Percentiles rank a stretch among this genome's conserved stretches.
Evolutionary conservation across 1,284 basidiomycete genomes (phyloP).

Genomic region (Schizophyllum amplum): DNA sequence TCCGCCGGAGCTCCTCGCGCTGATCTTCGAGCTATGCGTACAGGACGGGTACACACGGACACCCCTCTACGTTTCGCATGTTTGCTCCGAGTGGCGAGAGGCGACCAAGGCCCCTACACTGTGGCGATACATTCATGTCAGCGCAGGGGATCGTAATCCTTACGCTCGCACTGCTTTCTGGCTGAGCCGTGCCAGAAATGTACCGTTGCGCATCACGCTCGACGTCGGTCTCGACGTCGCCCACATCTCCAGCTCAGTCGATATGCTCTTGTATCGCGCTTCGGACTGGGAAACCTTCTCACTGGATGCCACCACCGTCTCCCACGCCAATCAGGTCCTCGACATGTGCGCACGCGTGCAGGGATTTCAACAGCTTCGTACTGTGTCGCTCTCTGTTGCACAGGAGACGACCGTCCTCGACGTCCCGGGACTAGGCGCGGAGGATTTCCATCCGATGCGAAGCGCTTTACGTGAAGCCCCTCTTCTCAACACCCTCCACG

Average conservation of each 20-base stretch:
- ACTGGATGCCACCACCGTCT: slow-evolving; percentile 29
- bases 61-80: slow-evolving; percentile 48
- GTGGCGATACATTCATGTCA: slow-evolving; percentile 51
- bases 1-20: slow-evolving; percentile 46
- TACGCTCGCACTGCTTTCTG: slow-evolving; percentile 38
- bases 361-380: slow-evolving; percentile 19
- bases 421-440: slow-evolving; percentile 16
- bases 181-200: slow-evolving; percentile 36
- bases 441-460: slow-evolving; percentile 15
- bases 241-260: slow-evolving; percentile 26
- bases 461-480: slow-evolving; percentile 27
- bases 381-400: slow-evolving; percentile 19
- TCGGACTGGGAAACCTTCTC: slow-evolving; percentile 37
- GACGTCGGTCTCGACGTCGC: slow-evolving; percentile 25
- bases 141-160: slow-evolving; percentile 37
- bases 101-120: slow-evolving; percentile 42
- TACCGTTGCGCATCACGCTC: slow-evolving; percentile 37
- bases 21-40: slow-evolving; percentile 45
- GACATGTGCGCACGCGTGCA: slow-evolving; percentile 22
- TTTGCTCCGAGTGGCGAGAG: slow-evolving; percentile 52
- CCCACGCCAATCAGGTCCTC: slow-evolving; percentile 32
- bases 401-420: slow-evolving; percentile 19
- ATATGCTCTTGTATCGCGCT: slow-evolving; percentile 29
- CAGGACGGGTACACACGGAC: slow-evolving; percentile 45
- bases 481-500: slow-evolving; percentile 23